Evolutionary conservation across 805 yeast species (phyloP).

Genomic region (Lipomyces chichibuensis): DNA sequence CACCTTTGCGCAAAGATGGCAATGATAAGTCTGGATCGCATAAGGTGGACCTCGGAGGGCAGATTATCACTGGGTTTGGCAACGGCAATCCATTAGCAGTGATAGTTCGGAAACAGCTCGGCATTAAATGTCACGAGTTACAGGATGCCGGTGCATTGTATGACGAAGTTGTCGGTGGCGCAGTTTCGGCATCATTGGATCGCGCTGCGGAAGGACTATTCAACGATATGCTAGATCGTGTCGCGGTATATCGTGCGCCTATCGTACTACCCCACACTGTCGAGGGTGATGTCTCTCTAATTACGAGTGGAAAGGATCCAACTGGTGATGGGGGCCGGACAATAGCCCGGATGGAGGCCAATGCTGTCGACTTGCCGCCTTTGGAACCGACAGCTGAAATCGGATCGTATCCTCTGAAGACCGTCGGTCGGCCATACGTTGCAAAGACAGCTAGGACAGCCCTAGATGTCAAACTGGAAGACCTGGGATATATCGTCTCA

Average conservation of each 20-base stretch:
- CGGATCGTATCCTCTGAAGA: constrained; percentile 7
- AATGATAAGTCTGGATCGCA: constrained; percentile 21
- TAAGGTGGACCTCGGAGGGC: constrained; percentile 47
- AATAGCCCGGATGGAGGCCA: constrained; percentile 47
- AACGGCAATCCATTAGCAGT: constrained; percentile 49
- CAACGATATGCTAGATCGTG: constrained; percentile 45
- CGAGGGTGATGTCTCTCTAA: constrained; percentile 46
- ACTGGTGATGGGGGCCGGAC: constrained; percentile 43
- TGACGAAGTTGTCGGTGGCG: constrained; percentile 44
- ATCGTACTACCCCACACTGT: constrained; percentile 43
- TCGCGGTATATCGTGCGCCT: constrained; percentile 44
- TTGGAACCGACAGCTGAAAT: constrained; percentile 34
- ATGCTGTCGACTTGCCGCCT: constrained; percentile 42
- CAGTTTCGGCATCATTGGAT: constrained; percentile 40
- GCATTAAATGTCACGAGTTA: constrained; percentile 46
- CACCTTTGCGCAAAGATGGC: constrained; percentile 39
- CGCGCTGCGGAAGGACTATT: constrained; percentile 45
- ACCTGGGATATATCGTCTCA: constrained; percentile 30
- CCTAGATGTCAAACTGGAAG: constrained; percentile 22
- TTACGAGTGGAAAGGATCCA: constrained; percentile 48
- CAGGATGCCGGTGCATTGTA: constrained; percentile 42
- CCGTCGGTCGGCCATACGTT: constrained; percentile 9
- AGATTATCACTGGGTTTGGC: constrained; percentile 47
- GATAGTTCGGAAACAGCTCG: constrained; percentile 48
- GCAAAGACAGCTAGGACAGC: constrained; percentile 13